Evolutionary conservation across 495 filamentous ascomycete species (phyloP).

Genomic region (Tetracladium marchalianum): DNA sequence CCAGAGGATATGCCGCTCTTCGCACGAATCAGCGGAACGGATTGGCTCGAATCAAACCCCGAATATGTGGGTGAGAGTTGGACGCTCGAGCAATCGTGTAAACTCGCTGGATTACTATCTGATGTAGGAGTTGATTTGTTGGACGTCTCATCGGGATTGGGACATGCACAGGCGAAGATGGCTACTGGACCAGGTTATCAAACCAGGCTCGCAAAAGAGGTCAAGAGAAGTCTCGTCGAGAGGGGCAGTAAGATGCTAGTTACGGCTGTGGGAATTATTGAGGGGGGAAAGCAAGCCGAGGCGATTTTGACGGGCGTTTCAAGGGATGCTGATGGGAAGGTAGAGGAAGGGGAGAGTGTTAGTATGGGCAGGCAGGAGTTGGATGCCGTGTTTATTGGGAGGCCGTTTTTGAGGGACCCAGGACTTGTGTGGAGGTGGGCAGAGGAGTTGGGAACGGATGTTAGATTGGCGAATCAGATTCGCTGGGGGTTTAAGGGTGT

Average conservation of each 20-base stretch:
- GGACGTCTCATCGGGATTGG: slow-evolving; percentile 49
- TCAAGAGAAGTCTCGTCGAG: slow-evolving; percentile 46
- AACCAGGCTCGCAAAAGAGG: slow-evolving; percentile 47
- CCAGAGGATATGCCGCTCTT: slow-evolving; percentile 49
- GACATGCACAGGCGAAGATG: slow-evolving; percentile 45
- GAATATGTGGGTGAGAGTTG: slow-evolving; percentile 35
- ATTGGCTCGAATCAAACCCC: slow-evolving; percentile 29
- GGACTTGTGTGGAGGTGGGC: slow-evolving; percentile 59
- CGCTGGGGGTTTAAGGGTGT: slow-evolving; percentile 40
- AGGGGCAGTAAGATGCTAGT: slow-evolving; percentile 44
- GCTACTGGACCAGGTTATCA: slow-evolving; percentile 52
- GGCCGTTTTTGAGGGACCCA: slow-evolving; percentile 62
- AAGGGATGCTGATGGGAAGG: no score
- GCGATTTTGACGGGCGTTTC: slow-evolving; percentile 26
- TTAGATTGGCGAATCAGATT: slow-evolving; percentile 58
- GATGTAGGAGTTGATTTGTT: slow-evolving; percentile 51
- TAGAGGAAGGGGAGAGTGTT: slow-evolving; percentile 9
- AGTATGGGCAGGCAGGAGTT: slow-evolving; percentile 34
- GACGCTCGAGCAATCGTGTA: slow-evolving; percentile 45
- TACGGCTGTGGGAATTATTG: slow-evolving; percentile 52
- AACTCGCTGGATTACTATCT: slow-evolving; percentile 41
- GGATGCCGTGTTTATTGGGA: slow-evolving; percentile 51
- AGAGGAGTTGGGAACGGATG: slow-evolving; percentile 53
- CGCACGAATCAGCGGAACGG: slow-evolving; percentile 26
- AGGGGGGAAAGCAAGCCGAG: slow-evolving; percentile 35